phyloP scores from a whole-genome alignment of 78 protist species.

The Salpingoeca rosetta region DNA sequence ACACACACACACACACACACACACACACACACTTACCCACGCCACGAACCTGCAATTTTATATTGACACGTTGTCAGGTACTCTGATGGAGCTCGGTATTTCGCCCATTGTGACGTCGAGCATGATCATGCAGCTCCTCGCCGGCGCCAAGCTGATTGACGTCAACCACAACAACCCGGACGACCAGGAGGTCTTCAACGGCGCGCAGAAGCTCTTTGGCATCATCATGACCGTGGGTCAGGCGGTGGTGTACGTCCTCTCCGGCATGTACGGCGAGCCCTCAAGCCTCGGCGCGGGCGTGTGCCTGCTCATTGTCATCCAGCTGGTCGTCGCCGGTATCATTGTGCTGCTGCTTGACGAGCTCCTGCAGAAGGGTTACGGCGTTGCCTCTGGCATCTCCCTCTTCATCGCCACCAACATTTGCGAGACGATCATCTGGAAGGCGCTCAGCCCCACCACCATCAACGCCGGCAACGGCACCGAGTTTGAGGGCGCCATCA shows the following conservation, averaged over 20 bases:
- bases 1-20: too few species aligned
- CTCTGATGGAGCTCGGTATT: conserved; percentile 99
- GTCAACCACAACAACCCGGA: conserved; percentile 83
- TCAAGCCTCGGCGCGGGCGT: conserved; percentile 77
- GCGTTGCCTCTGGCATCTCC: conserved; percentile 98
- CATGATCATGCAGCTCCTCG: conserved; percentile 91
- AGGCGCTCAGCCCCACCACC: conserved; percentile 96
- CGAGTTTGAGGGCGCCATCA: conserved; percentile 99
- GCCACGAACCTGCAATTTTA: too few species aligned
- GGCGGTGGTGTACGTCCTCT: conserved; percentile 88
- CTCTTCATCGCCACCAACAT: conserved; percentile 99
- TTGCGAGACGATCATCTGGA: conserved; percentile 99
- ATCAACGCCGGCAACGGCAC: conserved; percentile 88
- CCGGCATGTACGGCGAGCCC: conserved; percentile 97
- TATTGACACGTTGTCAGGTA: too few species aligned
- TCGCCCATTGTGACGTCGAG: conserved; percentile 95
- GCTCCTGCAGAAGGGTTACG: conserved; percentile 98
- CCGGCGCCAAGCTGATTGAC: conserved; percentile 93
- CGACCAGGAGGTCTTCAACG: conserved; percentile 81
- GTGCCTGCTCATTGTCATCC: conserved; percentile 88
- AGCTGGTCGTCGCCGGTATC: conserved; percentile 94
- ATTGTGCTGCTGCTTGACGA: conserved; percentile 94
- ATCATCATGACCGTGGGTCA: conserved; percentile 89
- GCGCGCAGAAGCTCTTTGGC: conserved; percentile 96
- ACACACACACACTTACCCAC: too few species aligned